Base-by-base conservation (phyloP, 2,329 filamentous ascomycete genomes). In the Aspergillus pseudoterreus region DNA sequence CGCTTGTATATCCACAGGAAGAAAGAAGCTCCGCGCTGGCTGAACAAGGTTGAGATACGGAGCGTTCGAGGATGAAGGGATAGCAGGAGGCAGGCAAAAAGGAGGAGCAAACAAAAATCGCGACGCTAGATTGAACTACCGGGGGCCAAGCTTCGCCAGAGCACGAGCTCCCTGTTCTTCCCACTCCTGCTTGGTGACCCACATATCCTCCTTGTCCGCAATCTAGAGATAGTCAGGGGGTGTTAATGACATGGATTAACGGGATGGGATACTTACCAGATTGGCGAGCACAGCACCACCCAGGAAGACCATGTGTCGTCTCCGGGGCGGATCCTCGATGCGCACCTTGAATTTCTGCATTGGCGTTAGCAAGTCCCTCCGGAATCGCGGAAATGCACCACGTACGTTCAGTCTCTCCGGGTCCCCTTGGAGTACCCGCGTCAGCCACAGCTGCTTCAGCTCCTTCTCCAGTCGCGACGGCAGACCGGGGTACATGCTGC, bases 291-390 rank as follows among this genome's bases (percentile, higher is more conserved):
- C 94, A 22, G 94, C 94, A 63, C 94, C 94, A 52, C 94, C 94
- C 50, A 99, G 76, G 81, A 99, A 97, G n/a, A 99, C 94, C 92
- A 99, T 97, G 79, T 99, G 94, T 74, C 92, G 83, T 77, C 94
- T 84, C 75, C 94, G 83, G 32, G 94, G 94, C 47, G 94, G 94
- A 72, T 99, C 94, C 73, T 99, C 94, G 79, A 99, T 97, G 72
- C 94, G 85, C 60, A 99, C 92, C 83, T 97, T 99, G 82, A 99
- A 99, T 85, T 97, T 99, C 85, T 85, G 45, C 27, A 32, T 61
- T 53, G 59, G 55, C 27, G 39, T 55, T 36, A 39, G 38, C 36
- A 15, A 19, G 22, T 32, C 8, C 15, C n/a, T 21, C 19, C 36
- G 5, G n/a, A 9, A 38, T 32, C 3, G 14, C 9, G 22, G 22